A percentile compares a stretch with the other conserved stretches of the same genome.
Conservation (phyloP, 305 asterid genomes). For the Rubia balearica region DNA sequence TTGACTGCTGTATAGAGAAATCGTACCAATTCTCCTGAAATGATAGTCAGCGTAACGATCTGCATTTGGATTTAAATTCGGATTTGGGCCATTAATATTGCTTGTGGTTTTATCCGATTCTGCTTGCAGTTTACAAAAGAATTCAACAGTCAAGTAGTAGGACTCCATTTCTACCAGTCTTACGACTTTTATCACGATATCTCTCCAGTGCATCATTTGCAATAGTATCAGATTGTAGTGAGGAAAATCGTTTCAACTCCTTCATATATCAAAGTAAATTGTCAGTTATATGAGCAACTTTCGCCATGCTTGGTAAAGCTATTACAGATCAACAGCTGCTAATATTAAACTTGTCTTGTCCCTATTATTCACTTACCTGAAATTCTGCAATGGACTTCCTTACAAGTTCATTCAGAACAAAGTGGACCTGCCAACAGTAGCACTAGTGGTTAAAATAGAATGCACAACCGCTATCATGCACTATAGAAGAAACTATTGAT, state of each 20-base stretch:
- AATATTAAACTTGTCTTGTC: no score
- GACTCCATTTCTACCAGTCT: slow-evolving; percentile 47
- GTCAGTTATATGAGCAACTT: not conserved
- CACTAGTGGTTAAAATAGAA: not conserved
- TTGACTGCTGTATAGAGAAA: slow-evolving; percentile 3
- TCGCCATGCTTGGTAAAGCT: not conserved
- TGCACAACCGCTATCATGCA: not conserved
- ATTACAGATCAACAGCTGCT: not conserved
- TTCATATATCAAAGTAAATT: slow-evolving; percentile 9
- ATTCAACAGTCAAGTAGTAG: slow-evolving; percentile 91
- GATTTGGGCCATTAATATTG: slow-evolving; percentile 21
- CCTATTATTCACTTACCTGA: slow-evolving; percentile 38
- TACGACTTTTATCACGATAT: slow-evolving; percentile 92
- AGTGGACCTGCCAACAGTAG: slow-evolving; percentile 56
- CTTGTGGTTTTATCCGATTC: slow-evolving; percentile 63
- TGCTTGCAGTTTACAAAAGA: slow-evolving; percentile 73
- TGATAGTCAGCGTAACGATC: slow-evolving; percentile 83
- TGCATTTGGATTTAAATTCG: slow-evolving; percentile 28
- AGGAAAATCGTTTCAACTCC: slow-evolving; percentile 92
- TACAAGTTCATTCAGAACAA: slow-evolving; percentile 83
- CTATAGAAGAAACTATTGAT: not conserved
- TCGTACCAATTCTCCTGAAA: slow-evolving; percentile 65
- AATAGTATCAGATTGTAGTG: slow-evolving; percentile 87
- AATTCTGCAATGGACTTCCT: slow-evolving; percentile 83
- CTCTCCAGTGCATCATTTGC: slow-evolving; percentile 93